Evolutionary conservation across 352 stramenopile genomes (phyloP), one percentile per base, ranked within the genome.

Genomic region (Pythium angustatum): DNA sequence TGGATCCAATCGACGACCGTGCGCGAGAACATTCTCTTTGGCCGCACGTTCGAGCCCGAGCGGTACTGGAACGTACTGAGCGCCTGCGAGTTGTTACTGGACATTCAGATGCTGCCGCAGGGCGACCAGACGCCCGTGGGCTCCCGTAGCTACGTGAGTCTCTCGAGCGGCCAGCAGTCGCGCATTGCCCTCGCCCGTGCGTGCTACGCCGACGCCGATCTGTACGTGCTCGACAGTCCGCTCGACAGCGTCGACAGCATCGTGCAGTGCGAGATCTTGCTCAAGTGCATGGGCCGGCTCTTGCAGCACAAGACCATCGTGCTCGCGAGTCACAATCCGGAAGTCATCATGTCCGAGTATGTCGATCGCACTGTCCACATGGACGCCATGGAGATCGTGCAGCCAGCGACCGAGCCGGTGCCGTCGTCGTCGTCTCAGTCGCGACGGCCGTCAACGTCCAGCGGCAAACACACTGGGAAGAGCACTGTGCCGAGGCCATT

Each of bases 11-110:
- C 99, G 65, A 92, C 91, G 30, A 98, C 87, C 22, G 76, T 99
- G 3, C 83, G 87, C n/a, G 91, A 98, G 26, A 99, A 99, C 73
- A 97, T 99, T 61, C 68, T 99, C 7, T 99, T 99, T 76, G 94
- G 95, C 5, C 81, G 80, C 24, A 58, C 69, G 8, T 94, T 88
- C 48, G 74, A 96, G 58, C 69, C 68, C 30, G 71, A 68, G 11
- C 76, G 76, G 33, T 93, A 94, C 71, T 78, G 73, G 71, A 84
- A 66, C 22, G 81, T 92, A 48, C 49, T 94, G 5, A 78, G 80
- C 24, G 82, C 80, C 0, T 93, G 83, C 51, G 66, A 72, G 19
- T 34, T 83, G 24, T 38, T 77, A 12, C 40, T 44, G 1, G 75
- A 83, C 34, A 68, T 83, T 24, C 45, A 68, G 33, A 24, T 33